Evolutionary conservation across 2,329 filamentous ascomycete genomes (phyloP).

Genomic region (Fusarium setosum): DNA sequence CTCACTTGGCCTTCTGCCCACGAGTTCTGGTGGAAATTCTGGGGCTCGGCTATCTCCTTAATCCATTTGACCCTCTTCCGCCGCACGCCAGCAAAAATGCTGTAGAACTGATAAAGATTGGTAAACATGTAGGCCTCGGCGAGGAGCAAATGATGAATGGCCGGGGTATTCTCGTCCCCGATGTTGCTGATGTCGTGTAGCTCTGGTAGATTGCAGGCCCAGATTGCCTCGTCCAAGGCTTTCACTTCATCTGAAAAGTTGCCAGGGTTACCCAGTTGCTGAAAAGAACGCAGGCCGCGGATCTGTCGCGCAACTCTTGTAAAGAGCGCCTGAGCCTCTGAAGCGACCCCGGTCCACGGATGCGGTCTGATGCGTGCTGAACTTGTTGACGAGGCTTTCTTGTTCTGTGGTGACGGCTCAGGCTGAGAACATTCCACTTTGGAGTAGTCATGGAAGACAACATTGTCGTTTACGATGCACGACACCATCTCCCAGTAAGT

Average conservation of each 20-base stretch:
- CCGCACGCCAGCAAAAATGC: neutral
- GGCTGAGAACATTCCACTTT: neutral
- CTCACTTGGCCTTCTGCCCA: neutral
- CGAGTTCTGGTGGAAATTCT: neutral
- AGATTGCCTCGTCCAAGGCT: neutral
- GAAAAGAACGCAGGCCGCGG: neutral
- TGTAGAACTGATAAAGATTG: neutral
- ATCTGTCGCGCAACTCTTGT: neutral
- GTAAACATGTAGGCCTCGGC: conserved; percentile 4
- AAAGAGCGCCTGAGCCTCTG: neutral
- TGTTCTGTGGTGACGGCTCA: neutral
- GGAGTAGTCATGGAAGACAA: neutral
- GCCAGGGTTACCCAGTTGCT: neutral
- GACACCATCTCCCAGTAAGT: conserved; percentile 6
- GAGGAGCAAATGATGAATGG: conserved; percentile 1
- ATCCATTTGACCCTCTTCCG: neutral
- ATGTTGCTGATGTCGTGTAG: neutral
- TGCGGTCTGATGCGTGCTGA: neutral
- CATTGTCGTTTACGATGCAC: neutral
- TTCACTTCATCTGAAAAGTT: neutral
- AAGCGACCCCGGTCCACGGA: neutral
- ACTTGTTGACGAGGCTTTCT: neutral
- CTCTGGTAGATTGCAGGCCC: neutral
- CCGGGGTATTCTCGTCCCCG: conserved; percentile 1
- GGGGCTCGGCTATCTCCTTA: neutral